phyloP scores from a whole-genome alignment of 768 basidiomycete species.

The Galerina marginata region DNA sequence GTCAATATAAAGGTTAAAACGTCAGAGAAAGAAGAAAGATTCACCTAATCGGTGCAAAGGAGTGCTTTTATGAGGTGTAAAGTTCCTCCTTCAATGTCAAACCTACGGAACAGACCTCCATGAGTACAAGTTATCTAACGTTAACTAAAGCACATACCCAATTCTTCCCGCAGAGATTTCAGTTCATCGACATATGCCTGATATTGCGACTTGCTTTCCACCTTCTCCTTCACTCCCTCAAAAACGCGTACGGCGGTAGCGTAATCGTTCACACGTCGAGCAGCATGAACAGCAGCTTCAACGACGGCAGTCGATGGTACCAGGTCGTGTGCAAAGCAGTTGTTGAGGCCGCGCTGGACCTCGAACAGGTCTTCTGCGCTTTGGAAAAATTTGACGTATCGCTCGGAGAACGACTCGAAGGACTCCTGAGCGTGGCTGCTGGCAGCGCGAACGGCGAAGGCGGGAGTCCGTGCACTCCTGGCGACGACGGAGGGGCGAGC shows the following conservation, averaged over 20 bases:
- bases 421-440: conserved; percentile 84
- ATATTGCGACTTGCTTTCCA: conserved; percentile 96
- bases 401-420: conserved; percentile 92
- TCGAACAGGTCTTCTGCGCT: conserved; percentile 96
- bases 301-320: conserved; percentile 85
- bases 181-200: conserved; percentile 92
- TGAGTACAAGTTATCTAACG: neutral
- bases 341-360: conserved; percentile 98
- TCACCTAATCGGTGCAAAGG: conserved; percentile 14
- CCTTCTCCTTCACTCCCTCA: conserved; percentile 96
- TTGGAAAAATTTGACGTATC: conserved; percentile 94
- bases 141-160: conserved; percentile 64
- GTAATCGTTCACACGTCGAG: conserved; percentile 94
- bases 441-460: conserved; percentile 52
- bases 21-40: neutral
- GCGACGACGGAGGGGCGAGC: conserved; percentile 53
- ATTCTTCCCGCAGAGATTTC: conserved; percentile 85
- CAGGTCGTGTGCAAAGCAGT: conserved; percentile 99
- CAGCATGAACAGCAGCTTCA: conserved; percentile 86
- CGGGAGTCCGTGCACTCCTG: conserved; percentile 41
- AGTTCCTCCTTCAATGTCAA: conserved; percentile 34
- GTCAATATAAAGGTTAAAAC: neutral
- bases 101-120: conserved; percentile 15
- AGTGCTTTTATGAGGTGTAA: conserved; percentile 29
- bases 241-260: conserved; percentile 96